These are phyloP conservation scores for Passiflora organensis DNA, from an alignment of 345 rosid species.

Conservation along the genomic window DNA sequence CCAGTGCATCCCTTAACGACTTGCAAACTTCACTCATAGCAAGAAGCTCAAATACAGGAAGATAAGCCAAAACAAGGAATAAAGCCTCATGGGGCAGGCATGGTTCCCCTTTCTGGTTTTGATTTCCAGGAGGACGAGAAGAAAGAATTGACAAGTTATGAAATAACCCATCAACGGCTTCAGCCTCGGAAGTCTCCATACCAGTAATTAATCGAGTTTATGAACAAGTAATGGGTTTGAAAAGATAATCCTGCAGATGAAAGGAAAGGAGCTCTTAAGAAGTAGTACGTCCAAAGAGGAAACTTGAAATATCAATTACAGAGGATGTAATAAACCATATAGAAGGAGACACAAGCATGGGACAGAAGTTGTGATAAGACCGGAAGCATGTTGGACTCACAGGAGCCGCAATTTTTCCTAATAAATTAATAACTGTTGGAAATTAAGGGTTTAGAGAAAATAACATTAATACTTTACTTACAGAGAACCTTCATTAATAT, in stretches of 20 bases:
- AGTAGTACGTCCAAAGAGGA: background rate
- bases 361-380: no score
- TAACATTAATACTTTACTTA: no score
- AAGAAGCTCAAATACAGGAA: conserved; percentile 56
- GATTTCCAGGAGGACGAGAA: background rate
- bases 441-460: no score
- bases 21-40: conserved; percentile 42
- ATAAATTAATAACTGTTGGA: no score
- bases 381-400: no score
- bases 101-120: conserved; percentile 9
- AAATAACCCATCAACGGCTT: conserved; percentile 2
- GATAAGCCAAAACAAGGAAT: conserved; percentile 53
- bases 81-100: conserved; percentile 53
- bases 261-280: background rate
- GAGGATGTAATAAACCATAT: no score
- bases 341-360: no score
- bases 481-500: no score
- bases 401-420: no score
- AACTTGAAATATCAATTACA: background rate
- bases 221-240: no score
- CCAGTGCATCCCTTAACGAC: conserved; percentile 44
- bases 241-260: background rate
- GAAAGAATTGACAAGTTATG: background rate
- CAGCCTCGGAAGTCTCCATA: conserved; percentile 4
- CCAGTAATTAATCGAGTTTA: no score